Evolutionary conservation across 2,329 filamentous ascomycete species (phyloP).

Genomic region (Zymoseptoria passerinii): DNA sequence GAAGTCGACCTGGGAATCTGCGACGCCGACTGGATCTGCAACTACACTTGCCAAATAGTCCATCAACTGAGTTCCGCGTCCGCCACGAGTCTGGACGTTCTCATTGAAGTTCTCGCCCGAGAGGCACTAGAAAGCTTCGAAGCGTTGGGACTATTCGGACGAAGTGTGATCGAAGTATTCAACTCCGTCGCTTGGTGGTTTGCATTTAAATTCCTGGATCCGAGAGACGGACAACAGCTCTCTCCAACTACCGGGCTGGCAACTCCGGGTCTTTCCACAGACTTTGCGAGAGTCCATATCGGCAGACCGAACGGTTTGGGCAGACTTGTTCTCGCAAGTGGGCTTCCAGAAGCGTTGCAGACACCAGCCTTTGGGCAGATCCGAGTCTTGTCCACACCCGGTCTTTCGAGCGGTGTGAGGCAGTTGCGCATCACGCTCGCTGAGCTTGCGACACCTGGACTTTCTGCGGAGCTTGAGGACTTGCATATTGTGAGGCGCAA

Average conservation of each 20-base stretch:
- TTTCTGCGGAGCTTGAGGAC: background rate
- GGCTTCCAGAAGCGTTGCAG: background rate
- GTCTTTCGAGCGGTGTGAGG: background rate
- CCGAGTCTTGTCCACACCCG: background rate
- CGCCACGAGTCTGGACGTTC: background rate
- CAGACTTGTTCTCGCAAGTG: background rate
- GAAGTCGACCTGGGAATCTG: background rate
- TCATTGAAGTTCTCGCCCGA: background rate
- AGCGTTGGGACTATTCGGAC: background rate
- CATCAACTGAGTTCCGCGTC: background rate
- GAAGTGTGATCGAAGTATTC: background rate
- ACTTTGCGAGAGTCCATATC: background rate
- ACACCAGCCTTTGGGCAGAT: background rate
- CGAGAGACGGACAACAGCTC: background rate
- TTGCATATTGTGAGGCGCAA: background rate
- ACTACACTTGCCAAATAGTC: background rate
- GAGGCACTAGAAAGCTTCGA: background rate
- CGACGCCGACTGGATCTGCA: background rate
- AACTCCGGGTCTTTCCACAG: background rate
- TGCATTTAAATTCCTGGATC: background rate
- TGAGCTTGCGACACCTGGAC: background rate
- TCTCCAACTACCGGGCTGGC: background rate
- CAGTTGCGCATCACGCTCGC: background rate
- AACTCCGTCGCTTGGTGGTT: background rate
- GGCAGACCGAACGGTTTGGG: background rate